phyloP scores from a whole-genome alignment of 2,329 filamentous ascomycete species.

The Monosporascus sp. region DNA sequence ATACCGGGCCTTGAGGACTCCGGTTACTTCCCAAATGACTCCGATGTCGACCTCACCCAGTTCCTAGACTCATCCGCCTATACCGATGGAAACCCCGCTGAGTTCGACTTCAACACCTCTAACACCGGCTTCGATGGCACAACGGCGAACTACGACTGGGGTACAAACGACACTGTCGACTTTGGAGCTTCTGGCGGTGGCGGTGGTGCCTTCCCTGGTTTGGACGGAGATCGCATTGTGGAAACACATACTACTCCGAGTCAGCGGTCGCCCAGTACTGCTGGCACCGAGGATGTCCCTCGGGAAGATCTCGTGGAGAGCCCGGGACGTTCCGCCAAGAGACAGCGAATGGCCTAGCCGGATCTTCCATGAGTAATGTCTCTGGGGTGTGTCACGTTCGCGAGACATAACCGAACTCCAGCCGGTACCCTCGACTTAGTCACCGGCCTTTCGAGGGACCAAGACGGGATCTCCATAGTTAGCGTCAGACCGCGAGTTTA shows the following conservation, averaged over 20 bases:
- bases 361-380: background rate
- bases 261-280: constrained; percentile 39
- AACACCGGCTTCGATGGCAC: constrained; percentile 9
- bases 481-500: no score
- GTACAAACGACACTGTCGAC: constrained; percentile 16
- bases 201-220: constrained; percentile 2
- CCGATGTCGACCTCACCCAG: constrained; percentile 47
- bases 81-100: constrained; percentile 16
- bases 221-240: constrained; percentile 15
- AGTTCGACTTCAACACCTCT: constrained; percentile 39
- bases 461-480: no score
- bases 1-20: constrained; percentile 63
- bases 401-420: no score
- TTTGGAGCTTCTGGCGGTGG: constrained; percentile 9
- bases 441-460: no score
- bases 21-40: constrained; percentile 29
- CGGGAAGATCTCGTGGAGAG: constrained; percentile 35
- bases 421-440: no score
- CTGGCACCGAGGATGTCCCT: constrained; percentile 45
- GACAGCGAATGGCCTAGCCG: constrained; percentile 24
- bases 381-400: no score
- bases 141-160: constrained; percentile 16
- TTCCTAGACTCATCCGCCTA: constrained; percentile 35
- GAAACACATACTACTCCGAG: constrained; percentile 26
- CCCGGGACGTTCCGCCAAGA: constrained; percentile 24